Percentiles rank a stretch among this genome's conserved stretches.
Evolutionary conservation across 495 filamentous ascomycete genomes (phyloP).

Genomic region (Aspergillus kassunensis): DNA sequence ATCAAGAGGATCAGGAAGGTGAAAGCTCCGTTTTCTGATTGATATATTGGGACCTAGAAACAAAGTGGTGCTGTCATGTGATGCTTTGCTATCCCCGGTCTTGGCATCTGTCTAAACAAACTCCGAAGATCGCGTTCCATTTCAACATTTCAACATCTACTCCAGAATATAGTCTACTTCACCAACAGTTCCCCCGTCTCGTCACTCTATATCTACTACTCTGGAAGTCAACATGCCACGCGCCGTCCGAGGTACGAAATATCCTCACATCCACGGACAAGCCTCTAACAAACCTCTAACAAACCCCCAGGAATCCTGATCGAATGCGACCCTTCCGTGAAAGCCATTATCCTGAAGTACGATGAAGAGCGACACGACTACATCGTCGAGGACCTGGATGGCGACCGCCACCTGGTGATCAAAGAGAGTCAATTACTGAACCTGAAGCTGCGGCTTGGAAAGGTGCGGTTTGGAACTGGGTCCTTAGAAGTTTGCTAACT

Average conservation of each 20-base stretch:
- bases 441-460: slow-evolving; percentile 56
- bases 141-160: background rate
- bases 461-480: slow-evolving; percentile 35
- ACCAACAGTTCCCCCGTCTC: background rate
- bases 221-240: slow-evolving; percentile 36
- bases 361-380: slow-evolving; percentile 64
- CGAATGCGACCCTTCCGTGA: slow-evolving; percentile 74
- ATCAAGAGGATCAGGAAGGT: too few species aligned
- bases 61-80: background rate
- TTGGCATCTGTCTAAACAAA: background rate
- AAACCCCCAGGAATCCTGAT: slow-evolving; percentile 59
- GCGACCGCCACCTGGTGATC: slow-evolving; percentile 63
- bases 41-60: background rate
- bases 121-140: background rate
- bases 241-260: slow-evolving; percentile 40
- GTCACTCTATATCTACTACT: too few species aligned
- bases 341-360: slow-evolving; percentile 71
- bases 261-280: too few species aligned
- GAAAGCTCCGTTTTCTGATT: too few species aligned
- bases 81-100: background rate
- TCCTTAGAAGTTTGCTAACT: slow-evolving; percentile 5
- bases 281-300: background rate
- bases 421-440: slow-evolving; percentile 64
- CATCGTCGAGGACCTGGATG: slow-evolving; percentile 73
- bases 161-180: background rate